Base-by-base conservation (phyloP, 164 flowering plant species). In the Saururus chinensis region DNA sequence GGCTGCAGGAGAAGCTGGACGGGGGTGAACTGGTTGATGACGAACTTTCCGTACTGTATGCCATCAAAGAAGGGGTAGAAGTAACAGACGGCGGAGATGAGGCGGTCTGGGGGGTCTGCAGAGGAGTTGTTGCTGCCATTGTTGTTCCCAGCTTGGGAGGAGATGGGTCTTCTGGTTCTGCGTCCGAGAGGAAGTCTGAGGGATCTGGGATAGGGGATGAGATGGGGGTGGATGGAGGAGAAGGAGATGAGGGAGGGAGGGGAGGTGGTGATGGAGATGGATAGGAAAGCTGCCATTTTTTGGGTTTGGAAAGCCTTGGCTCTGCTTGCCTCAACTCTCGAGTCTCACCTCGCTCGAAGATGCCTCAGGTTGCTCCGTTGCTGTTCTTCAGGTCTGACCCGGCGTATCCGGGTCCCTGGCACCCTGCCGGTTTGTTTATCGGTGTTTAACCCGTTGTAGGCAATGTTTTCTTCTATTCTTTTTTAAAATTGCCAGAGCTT, bases 21-120 rank as follows among this genome's bases (percentile, higher is more conserved):
- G 4, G 96, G 88, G 7, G 88, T 8, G 76, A 83, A 85, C 69
- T 89, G 97, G 37, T 85, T 81, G 48, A 93, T 69, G 9, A 89
- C 84, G 51, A 86, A 86, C 57, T 88, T 92, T 0, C 98, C 98
- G 63, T 88, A 92, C 55, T 89, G 98, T 1, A 89, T 63, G 60
- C 96, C 96, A 41, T 92, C 96, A 56, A 92, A 86, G 77, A 92
- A 88, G 1, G 98, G 98, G 77, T 89, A 92, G 75, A 89, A 89
- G 86, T 89, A 92, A 52, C 86, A 78, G 41, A 86, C 49, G 61
- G 96, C 87, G 1, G 98, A 80, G 80, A 92, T 89, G 60, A 92
- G 19, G 5, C 98, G 83, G 77, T 92, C 98, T 19, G 86, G 81
- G 40, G 71, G 57, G 56, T 82, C 90, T 0, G 77, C 80, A 0